Evolutionary conservation across 2,329 filamentous ascomycete genomes (phyloP).

Genomic region (Colletotrichum sp.): DNA sequence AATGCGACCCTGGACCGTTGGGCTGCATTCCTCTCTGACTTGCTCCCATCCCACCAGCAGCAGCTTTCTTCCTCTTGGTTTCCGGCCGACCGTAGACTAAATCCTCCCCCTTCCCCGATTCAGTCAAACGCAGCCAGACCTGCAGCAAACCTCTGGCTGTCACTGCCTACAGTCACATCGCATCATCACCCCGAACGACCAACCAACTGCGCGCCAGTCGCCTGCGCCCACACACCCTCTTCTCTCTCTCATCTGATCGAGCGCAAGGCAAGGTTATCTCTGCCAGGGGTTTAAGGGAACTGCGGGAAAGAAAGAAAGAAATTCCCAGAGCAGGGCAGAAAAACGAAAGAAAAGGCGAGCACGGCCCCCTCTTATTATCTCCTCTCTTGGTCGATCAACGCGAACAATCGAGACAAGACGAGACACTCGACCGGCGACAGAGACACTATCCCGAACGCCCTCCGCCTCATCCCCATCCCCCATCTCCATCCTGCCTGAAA

Average conservation of each 20-base stretch:
- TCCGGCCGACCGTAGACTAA: background rate
- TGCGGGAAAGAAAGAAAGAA: background rate
- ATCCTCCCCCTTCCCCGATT: background rate
- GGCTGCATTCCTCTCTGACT: background rate
- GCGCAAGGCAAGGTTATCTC: background rate
- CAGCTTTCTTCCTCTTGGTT: background rate
- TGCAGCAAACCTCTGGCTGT: background rate
- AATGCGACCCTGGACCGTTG: slow-evolving; percentile 2
- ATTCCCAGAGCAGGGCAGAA: background rate
- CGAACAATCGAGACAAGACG: slow-evolving; percentile 15
- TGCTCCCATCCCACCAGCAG: background rate
- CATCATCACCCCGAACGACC: slow-evolving; percentile 4
- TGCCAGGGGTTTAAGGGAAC: background rate
- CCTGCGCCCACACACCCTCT: background rate
- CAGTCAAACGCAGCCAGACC: background rate
- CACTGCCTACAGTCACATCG: background rate
- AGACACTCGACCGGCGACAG: background rate
- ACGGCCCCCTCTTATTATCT: slow-evolving; percentile 6
- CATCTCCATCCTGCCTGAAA: background rate
- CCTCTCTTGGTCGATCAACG: slow-evolving; percentile 6
- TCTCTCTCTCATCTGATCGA: background rate
- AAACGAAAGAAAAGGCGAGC: background rate
- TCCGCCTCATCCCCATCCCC: background rate
- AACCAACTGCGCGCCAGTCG: background rate
- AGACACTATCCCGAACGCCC: slow-evolving; percentile 3